Base-by-base conservation (phyloP, 257 asterid species). In the Penstemon newberryi region DNA sequence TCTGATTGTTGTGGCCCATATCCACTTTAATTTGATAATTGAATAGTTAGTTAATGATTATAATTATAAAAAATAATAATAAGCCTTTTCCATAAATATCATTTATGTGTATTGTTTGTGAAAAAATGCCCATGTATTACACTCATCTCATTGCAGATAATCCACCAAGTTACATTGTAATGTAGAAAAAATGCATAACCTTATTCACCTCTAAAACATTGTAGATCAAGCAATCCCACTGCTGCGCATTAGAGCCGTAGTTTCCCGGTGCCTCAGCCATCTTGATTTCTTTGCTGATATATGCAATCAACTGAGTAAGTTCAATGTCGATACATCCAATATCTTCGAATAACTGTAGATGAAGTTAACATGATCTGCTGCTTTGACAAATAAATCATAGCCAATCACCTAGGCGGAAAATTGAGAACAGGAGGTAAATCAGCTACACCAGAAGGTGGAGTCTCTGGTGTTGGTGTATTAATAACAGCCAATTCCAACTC, bases 401-500 rank as follows among this genome's bases (percentile, higher is more conserved):
- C 54, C 44, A 39, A 57, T 87, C 85, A 91, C 82, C 87, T 79
- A 15, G 91, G 88, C 51, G 83, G 89, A 52, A 70, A 66, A 39
- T 71, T 82, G 36, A 72, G 79, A 9, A 80, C 70, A 19, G 89
- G 73, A 47, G 82, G 73, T 60, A 74, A 49, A 46, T 78, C 75
- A 46, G 76, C 75, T 75, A 58, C 68, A 52, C 59, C 66, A 42
- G 93, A 77, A 8, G 84, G 74, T 10, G 87, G 85, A 57, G 80
- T 70, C 69, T 69, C 83, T 65, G 88, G 80, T 56, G 57, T 82
- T 55, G 87, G 82, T 41, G 79, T 77, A 43, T 81, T 64, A 11
- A 75, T 72, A 38, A 78, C 81, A 59, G 84, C 74, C 82, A 86
- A 69, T 78, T 76, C 89, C 80, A 85, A 76, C 67, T 81, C 86